Evolutionary conservation across 371 early-diverging fungal genomes (phyloP).

Genomic region (Sporodiniella umbellata): DNA sequence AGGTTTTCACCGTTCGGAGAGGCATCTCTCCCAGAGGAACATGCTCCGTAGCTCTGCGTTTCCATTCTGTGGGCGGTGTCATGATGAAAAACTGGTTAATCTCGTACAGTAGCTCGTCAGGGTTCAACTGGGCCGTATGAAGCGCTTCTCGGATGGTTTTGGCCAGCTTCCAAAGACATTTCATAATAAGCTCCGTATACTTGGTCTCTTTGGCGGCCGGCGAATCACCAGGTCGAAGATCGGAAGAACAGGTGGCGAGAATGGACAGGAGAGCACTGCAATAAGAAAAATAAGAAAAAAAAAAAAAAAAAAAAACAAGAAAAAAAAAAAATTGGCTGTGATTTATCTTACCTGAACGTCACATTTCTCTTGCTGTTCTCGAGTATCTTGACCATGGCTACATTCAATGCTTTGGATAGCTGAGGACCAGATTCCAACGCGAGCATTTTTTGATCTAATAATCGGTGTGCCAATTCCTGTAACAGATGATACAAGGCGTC

Average conservation of each 20-base stretch:
- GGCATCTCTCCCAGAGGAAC: conserved; percentile 89
- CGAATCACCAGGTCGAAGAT: conserved; percentile 49
- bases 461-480: conserved; percentile 70
- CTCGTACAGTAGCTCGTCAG: conserved; percentile 64
- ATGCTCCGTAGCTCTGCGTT: conserved; percentile 67
- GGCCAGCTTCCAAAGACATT: conserved; percentile 94
- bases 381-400: conserved; percentile 83
- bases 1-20: conserved; percentile 89
- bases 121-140: conserved; percentile 42
- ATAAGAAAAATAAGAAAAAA: not conserved
- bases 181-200: conserved; percentile 90
- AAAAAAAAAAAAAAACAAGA: not conserved
- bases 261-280: conserved; percentile 56
- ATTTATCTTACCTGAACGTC: conserved; percentile 56
- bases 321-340: not conserved
- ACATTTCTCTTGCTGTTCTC: conserved; percentile 79
- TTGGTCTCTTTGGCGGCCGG: conserved; percentile 58
- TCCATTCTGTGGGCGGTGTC: conserved; percentile 86
- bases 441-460: conserved; percentile 75
- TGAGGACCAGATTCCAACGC: conserved; percentile 61
- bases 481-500: conserved; percentile 66
- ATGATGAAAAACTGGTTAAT: conserved; percentile 80
- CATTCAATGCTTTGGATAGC: conserved; percentile 78
- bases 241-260: conserved; percentile 45
- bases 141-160: conserved; percentile 77